These are phyloP conservation scores for Phytophthora lateralis DNA, from an alignment of 352 stramenopile species.

Conservation along the genomic window DNA sequence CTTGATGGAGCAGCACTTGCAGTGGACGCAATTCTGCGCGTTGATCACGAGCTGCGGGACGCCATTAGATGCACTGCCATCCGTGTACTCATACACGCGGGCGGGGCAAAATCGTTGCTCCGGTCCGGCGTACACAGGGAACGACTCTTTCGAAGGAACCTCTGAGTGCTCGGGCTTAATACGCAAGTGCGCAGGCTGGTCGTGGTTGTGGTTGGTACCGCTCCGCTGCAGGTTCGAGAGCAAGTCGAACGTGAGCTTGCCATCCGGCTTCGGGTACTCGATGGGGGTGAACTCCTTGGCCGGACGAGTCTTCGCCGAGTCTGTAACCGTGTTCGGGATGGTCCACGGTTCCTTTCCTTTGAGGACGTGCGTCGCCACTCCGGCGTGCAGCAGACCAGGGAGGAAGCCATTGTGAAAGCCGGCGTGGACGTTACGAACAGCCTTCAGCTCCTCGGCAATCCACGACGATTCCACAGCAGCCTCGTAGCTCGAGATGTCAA, in stretches of 20 bases:
- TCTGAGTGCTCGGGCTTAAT: conserved; percentile 93
- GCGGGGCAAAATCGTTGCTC: conserved; percentile 98
- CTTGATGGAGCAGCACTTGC: conserved; percentile 99
- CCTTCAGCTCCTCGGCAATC: conserved; percentile 97
- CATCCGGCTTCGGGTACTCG: conserved; percentile 97
- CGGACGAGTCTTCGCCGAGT: conserved; percentile 93
- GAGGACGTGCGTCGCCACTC: conserved; percentile 92
- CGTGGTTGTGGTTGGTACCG: conserved; percentile 98
- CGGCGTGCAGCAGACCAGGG: conserved; percentile 94
- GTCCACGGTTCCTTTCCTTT: conserved; percentile 98
- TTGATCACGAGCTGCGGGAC: conserved; percentile 97
- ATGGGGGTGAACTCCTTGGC: conserved; percentile 92
- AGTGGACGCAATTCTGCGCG: conserved; percentile 99
- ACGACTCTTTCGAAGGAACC: conserved; percentile 89
- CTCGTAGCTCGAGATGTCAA: conserved; percentile 88
- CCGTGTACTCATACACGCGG: conserved; percentile 98
- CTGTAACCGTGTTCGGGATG: conserved; percentile 79
- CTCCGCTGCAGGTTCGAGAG: conserved; percentile 98
- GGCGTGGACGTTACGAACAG: conserved; percentile 97
- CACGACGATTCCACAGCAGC: conserved; percentile 92
- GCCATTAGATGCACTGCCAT: conserved; percentile 87
- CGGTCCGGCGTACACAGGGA: conserved; percentile 94
- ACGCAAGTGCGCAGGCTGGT: conserved; percentile 97
- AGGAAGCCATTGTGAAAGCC: conserved; percentile 96
- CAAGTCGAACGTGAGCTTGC: conserved; percentile 97